phyloP scores from a whole-genome alignment of 257 asterid species.

The Primulina tabacum region DNA sequence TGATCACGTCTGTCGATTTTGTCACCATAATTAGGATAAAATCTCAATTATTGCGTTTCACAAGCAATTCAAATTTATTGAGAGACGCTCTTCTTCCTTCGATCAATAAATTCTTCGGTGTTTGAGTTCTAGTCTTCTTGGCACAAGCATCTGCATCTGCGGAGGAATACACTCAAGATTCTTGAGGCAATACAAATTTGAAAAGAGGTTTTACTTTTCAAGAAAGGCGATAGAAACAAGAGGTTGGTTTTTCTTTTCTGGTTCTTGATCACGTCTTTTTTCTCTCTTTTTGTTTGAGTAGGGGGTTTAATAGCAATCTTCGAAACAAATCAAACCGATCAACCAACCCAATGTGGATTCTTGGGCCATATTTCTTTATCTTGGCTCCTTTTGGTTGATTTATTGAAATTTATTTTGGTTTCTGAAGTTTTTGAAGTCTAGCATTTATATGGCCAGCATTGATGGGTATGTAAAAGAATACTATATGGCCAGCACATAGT shows the following conservation, averaged over 20 bases:
- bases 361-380: neutral
- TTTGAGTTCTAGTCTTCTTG: too few species aligned
- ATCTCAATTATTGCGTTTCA: too few species aligned
- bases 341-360: neutral
- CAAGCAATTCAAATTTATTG: too few species aligned
- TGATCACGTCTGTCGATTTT: neutral
- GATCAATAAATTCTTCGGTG: too few species aligned
- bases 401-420: neutral
- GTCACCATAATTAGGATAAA: too few species aligned
- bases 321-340: neutral
- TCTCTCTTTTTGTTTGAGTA: neutral
- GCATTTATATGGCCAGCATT: too few species aligned
- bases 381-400: neutral
- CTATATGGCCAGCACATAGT: too few species aligned
- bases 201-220: slow-evolving; percentile 26
- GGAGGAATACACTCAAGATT: too few species aligned
- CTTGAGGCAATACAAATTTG: too few species aligned
- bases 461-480: too few species aligned
- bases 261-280: neutral
- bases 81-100: too few species aligned
- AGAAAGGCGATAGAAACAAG: slow-evolving; percentile 7
- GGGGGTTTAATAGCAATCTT: neutral
- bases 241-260: slow-evolving; percentile 20
- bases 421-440: neutral
- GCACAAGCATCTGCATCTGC: too few species aligned